Percentiles rank a stretch among this genome's conserved stretches.
Conservation (phyloP, 805 yeast species). For the Yarrowia deformans region DNA sequence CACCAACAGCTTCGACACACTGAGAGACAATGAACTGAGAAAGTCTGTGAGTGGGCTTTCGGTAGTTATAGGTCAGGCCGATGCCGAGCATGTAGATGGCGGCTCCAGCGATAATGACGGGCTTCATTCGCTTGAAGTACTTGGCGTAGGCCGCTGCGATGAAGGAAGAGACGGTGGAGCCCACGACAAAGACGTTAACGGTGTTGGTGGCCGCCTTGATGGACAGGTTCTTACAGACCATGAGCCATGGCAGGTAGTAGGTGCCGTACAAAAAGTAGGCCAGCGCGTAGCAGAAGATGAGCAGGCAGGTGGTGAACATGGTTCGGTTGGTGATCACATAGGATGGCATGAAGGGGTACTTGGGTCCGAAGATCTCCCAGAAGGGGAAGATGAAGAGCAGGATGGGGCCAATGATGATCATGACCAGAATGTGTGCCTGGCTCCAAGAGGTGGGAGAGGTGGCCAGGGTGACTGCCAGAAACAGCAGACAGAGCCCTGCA, state of each 20-base stretch:
- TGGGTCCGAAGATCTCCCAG: slow-evolving; percentile 51
- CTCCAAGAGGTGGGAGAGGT: slow-evolving; percentile 64
- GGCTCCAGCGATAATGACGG: slow-evolving; percentile 66
- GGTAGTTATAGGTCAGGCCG: slow-evolving; percentile 65
- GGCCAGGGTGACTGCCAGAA: slow-evolving; percentile 78
- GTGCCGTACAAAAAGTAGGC: slow-evolving; percentile 42
- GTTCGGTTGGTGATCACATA: slow-evolving; percentile 66
- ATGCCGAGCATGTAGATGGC: slow-evolving; percentile 64
- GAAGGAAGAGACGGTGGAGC: slow-evolving; percentile 30
- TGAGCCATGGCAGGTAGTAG: slow-evolving; percentile 40
- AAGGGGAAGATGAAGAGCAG: slow-evolving; percentile 63
- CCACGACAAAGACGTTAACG: slow-evolving; percentile 29
- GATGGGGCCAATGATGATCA: slow-evolving; percentile 71
- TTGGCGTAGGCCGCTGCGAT: slow-evolving; percentile 20
- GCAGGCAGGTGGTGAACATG: slow-evolving; percentile 13
- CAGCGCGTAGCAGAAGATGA: slow-evolving; percentile 47
- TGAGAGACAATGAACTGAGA: slow-evolving; percentile 72
- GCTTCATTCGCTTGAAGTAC: slow-evolving; percentile 60
- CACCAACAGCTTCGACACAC: slow-evolving; percentile 72
- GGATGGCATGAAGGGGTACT: slow-evolving; percentile 72
- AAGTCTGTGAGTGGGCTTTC: slow-evolving; percentile 60
- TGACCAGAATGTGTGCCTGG: slow-evolving; percentile 69
- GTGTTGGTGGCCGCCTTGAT: slow-evolving; percentile 39
- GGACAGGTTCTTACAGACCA: slow-evolving; percentile 38
- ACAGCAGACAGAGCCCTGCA: slow-evolving; percentile 65